phyloP scores from a whole-genome alignment of 306 rosid genomes.

The Fragaria ananassa region DNA sequence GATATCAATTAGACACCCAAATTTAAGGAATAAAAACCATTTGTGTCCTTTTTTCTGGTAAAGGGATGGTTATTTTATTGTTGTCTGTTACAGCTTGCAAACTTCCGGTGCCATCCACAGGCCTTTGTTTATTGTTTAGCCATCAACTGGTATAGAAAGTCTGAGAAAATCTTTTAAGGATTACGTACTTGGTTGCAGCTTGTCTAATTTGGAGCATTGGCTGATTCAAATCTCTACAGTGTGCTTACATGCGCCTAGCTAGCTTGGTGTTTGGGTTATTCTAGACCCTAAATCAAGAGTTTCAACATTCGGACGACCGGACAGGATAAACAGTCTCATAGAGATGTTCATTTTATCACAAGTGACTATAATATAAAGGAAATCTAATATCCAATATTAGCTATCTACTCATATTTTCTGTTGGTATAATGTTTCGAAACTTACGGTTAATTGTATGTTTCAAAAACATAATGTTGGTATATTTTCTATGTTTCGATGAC shows the following conservation, averaged over 20 bases:
- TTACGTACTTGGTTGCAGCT: not conserved
- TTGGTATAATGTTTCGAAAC: not conserved
- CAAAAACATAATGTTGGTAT: no score
- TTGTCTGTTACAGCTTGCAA: constrained; percentile 5
- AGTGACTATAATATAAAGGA: no score
- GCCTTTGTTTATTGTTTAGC: not conserved
- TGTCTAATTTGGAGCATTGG: not conserved
- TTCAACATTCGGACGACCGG: no score
- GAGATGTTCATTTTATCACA: no score
- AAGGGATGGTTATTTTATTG: constrained; percentile 1
- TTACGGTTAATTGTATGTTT: no score
- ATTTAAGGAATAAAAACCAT: constrained; percentile 17
- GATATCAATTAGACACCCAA: constrained; percentile 17
- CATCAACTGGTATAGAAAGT: not conserved
- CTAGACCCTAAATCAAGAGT: not conserved
- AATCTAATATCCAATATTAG: no score
- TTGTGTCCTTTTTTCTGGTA: constrained; percentile 15
- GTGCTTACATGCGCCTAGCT: not conserved
- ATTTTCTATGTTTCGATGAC: no score
- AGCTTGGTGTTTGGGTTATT: not conserved
- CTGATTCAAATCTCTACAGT: not conserved
- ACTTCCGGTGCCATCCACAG: not conserved
- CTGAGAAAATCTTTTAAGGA: not conserved
- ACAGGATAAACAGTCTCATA: no score
- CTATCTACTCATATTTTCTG: not conserved